Evolutionary conservation across 176 grass and related monocot genomes (phyloP).

Genomic region (Pontederia paniculata): DNA sequence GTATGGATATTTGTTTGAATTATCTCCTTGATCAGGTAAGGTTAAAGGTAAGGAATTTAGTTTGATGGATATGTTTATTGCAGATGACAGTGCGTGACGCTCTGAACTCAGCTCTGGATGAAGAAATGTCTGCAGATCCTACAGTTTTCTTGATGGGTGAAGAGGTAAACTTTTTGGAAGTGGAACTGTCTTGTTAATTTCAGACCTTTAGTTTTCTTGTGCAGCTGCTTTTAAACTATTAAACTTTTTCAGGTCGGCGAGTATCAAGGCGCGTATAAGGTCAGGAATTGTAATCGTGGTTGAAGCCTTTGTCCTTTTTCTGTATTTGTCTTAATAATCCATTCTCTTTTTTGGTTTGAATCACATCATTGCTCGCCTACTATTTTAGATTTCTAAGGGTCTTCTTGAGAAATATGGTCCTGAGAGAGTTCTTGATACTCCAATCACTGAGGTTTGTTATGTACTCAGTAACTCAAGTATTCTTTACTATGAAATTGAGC

Average conservation of each 20-base stretch:
- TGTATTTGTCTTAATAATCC: background rate
- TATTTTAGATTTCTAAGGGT: constrained; percentile 78
- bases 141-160: constrained; percentile 96
- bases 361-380: constrained; percentile 13
- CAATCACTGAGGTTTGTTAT: constrained; percentile 75
- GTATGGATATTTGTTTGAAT: background rate
- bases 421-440: constrained; percentile 98
- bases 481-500: too few relatives aligned
- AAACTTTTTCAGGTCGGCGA: constrained; percentile 72
- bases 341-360: constrained; percentile 15
- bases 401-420: constrained; percentile 94
- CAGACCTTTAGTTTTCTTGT: background rate
- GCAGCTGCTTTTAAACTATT: constrained; percentile 15
- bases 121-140: constrained; percentile 97
- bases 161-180: constrained; percentile 46
- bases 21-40: background rate
- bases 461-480: too few relatives aligned
- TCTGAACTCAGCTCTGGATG: constrained; percentile 88
- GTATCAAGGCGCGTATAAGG: constrained; percentile 99
- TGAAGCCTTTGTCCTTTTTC: constrained; percentile 8
- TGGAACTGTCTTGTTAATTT: background rate
- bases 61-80: constrained; percentile 27
- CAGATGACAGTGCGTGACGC: constrained; percentile 90
- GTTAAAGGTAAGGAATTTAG: background rate
- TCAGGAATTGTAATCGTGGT: constrained; percentile 16